phyloP scores from a whole-genome alignment of 768 basidiomycete species.

The Boletus sp. region DNA sequence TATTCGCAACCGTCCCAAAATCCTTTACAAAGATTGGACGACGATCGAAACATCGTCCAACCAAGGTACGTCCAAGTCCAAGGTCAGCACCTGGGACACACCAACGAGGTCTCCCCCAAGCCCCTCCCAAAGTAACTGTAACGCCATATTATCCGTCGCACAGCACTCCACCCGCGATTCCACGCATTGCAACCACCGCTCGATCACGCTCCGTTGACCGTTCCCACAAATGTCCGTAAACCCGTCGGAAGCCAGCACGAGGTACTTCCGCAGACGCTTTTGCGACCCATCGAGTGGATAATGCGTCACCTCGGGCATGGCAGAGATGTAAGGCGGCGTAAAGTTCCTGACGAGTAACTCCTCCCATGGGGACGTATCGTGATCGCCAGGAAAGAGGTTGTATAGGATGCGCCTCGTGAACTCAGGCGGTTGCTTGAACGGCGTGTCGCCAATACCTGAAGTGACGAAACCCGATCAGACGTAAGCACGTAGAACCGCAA shows the following conservation, averaged over 20 bases:
- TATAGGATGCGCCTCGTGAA: constrained; percentile 67
- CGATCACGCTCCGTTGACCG: constrained; percentile 45
- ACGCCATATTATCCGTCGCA: constrained; percentile 47
- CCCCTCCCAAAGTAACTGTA: constrained; percentile 54
- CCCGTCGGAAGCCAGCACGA: constrained; percentile 66
- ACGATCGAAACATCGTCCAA: constrained; percentile 68
- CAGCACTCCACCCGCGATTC: constrained; percentile 24
- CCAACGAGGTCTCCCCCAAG: constrained; percentile 54
- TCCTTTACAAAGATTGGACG: constrained; percentile 50
- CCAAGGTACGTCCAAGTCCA: constrained; percentile 66
- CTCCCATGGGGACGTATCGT: constrained; percentile 63
- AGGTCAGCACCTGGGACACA: constrained; percentile 58
- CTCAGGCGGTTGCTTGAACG: constrained; percentile 70
- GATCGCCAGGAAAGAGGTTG: constrained; percentile 61
- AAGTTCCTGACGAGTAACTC: constrained; percentile 60
- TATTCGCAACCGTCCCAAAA: neutral
- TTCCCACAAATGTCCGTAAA: constrained; percentile 60
- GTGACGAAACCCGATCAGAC: constrained; percentile 10
- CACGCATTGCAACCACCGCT: constrained; percentile 52
- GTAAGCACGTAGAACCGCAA: constrained; percentile 7
- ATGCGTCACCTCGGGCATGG: constrained; percentile 62
- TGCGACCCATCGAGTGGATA: constrained; percentile 40
- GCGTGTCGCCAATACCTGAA: constrained; percentile 65
- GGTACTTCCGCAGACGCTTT: constrained; percentile 42
- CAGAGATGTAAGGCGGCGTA: constrained; percentile 66